Evolutionary conservation across 2,329 filamentous ascomycete genomes (phyloP).

Genomic region (Teratosphaeria pseudoeucalypti): DNA sequence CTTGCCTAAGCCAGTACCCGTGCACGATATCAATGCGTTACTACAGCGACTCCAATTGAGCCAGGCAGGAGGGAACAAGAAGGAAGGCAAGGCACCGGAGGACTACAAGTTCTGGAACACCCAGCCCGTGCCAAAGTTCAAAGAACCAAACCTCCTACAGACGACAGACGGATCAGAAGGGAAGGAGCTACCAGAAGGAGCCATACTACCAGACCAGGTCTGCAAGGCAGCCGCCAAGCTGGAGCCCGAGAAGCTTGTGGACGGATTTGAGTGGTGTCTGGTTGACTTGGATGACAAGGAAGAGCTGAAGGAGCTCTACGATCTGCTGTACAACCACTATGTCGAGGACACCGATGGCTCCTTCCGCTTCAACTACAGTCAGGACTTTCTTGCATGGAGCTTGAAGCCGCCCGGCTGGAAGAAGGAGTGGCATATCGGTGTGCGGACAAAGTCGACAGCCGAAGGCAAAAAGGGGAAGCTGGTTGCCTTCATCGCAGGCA

Average conservation of each 20-base stretch:
- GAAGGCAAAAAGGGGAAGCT: constrained; percentile 66
- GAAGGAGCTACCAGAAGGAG: constrained; percentile 59
- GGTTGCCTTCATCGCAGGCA: constrained; percentile 90
- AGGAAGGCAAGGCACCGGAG: constrained; percentile 25
- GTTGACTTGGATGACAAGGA: constrained; percentile 71
- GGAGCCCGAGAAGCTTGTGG: constrained; percentile 61
- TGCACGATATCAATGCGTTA: constrained; percentile 20
- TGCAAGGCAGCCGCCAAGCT: constrained; percentile 41
- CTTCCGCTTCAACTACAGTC: constrained; percentile 95
- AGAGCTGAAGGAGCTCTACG: constrained; percentile 79
- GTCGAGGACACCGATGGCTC: constrained; percentile 95
- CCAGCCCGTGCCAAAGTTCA: constrained; percentile 84
- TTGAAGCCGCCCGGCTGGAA: constrained; percentile 91
- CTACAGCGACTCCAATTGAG: constrained; percentile 20
- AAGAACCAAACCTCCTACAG: constrained; percentile 28
- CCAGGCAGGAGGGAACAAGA: constrained; percentile 10
- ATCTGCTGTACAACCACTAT: constrained; percentile 85
- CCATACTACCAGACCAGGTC: constrained; percentile 71
- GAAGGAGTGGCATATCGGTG: constrained; percentile 89
- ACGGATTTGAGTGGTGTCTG: constrained; percentile 88
- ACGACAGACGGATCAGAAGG: constrained; percentile 32
- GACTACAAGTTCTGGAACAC: constrained; percentile 97
- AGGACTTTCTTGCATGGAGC: constrained; percentile 83
- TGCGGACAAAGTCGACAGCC: constrained; percentile 49
- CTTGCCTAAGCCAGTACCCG: constrained; percentile 11